Base-by-base conservation (phyloP, 129 eudicot genomes). In the Ambrosia trifida region DNA sequence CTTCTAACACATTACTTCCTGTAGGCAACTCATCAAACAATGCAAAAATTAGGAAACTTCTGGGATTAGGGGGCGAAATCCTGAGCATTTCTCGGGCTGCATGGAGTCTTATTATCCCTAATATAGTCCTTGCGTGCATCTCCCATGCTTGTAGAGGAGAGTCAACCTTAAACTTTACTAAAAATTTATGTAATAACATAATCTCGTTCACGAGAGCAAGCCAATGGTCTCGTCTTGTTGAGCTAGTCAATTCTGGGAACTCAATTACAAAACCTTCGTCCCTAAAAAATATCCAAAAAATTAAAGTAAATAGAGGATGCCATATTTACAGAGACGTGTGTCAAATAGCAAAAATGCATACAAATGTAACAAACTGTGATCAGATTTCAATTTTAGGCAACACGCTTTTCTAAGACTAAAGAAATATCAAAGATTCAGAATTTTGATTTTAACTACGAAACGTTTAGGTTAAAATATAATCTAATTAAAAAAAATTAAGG, bases 151-250 rank as follows among this genome's bases (percentile, higher is more conserved):
- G 81, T 59, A 72, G 18, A 18, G 81, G 77, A 4, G 89, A 82
- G 52, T 80, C 82, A 35, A 87, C 79, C 43, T 83, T 82, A 62
- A 69, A 83, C 64, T 89, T 83, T 4, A 64, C 66, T 12, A 92
- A 69, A 61, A 92, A 89, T 41, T 69, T 81, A 68, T 92, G 98
- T 9, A 92, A 49, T 32, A 89, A 51, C 60, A 85, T 76, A 17
- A 92, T 72, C 56, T 92, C 98, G 57, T 83, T 84, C 75, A 88
- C 79, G 12, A 92, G 88, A 16, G 96, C 89, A 45, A 89, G 96
- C 98, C 98, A 92, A 66, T 89, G 96, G 74, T 92, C 98, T 2
- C 98, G 89, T 71, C 98, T 87, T 5, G 98, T 92, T 35, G 95
- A 89, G 76, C 98, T 92, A 41, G 95, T 89, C 81, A 89, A 72